Evolutionary conservation across 2,329 filamentous ascomycete species (phyloP), one percentile per base, ranked within the genome.

Genomic region (Diaporthe ilicicola): DNA sequence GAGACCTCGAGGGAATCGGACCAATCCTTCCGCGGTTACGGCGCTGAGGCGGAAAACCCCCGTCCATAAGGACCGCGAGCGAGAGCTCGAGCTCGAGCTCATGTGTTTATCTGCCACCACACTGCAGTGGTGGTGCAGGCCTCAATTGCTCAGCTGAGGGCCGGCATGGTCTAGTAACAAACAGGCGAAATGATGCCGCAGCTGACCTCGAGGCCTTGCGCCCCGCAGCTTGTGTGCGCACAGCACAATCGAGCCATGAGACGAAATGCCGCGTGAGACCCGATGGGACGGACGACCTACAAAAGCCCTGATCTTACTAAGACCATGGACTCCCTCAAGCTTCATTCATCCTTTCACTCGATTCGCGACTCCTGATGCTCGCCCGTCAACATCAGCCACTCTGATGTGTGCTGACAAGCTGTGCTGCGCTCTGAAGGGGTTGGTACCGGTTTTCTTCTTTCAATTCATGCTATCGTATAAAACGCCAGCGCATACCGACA

Each of bases 201-300:
- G 69, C 69, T 71, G 65, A 71, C 64, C 46, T 42, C 8, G 6
- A 22, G 42, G 64, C 34, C 64, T 32, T 46, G 51, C 39, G 29
- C 39, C 15, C 15, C 32, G 39, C 29, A 27, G 29, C 15, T 42
- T 39, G n/a, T 15, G 32, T 22, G 24, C 65, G 24, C 51, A 6
- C 27, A 48, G 39, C 56, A 48, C 56, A 62, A 15, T 22, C 48
- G 51, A 9, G 65, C 53, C 4, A 46, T 39, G 29, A 48, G 59
- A 39, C 59, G 34, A 50, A 37, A 29, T 59, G 29, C 59, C 65
- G 42, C 42, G 53, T 59, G 65, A 59, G 65, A 22, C 27, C 44
- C 65, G 17, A 50, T 24, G 51, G 42, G 27, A 55, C 50, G 37
- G 37, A 46, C 34, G 15, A 27, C 37, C 17, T 19, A 44, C 34